phyloP scores from a whole-genome alignment of 2,329 filamentous ascomycete genomes.

The Endoconidiophora laricicola region DNA sequence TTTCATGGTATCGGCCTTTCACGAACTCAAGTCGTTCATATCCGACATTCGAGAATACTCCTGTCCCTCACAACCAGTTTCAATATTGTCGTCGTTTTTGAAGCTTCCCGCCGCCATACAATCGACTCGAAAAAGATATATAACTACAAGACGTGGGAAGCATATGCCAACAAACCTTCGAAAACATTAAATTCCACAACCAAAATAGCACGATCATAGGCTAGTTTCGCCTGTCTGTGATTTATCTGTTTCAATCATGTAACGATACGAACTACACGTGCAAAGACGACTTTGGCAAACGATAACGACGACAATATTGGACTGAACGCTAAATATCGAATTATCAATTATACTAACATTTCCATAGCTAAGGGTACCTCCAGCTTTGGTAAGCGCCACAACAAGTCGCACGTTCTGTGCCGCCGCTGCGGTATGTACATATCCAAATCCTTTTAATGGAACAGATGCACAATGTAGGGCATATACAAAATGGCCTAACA shows the following conservation, averaged over 20 bases:
- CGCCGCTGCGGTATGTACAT: conserved; percentile 81
- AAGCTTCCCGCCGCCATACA: not conserved
- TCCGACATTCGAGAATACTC: too few species aligned
- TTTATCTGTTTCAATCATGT: not conserved
- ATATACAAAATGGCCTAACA: not conserved
- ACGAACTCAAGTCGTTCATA: too few species aligned
- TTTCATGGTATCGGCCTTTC: too few species aligned
- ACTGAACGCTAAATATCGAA: conserved; percentile 16
- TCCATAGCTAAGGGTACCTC: conserved; percentile 39
- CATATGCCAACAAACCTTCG: too few species aligned
- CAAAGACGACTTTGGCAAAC: not conserved
- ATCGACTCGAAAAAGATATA: too few species aligned
- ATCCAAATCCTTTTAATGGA: not conserved
- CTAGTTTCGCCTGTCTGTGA: too few species aligned
- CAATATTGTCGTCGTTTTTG: not conserved
- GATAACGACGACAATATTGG: conserved; percentile 14
- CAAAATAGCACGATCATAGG: too few species aligned
- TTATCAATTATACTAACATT: conserved; percentile 14
- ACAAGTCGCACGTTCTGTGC: conserved; percentile 97
- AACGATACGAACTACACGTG: conserved; percentile 8
- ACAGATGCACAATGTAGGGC: not conserved
- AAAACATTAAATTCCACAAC: too few species aligned
- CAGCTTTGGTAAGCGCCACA: conserved; percentile 56
- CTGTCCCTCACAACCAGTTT: not conserved
- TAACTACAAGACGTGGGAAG: too few species aligned